Base-by-base conservation (phyloP, 768 basidiomycete species). In the Postia placenta region DNA sequence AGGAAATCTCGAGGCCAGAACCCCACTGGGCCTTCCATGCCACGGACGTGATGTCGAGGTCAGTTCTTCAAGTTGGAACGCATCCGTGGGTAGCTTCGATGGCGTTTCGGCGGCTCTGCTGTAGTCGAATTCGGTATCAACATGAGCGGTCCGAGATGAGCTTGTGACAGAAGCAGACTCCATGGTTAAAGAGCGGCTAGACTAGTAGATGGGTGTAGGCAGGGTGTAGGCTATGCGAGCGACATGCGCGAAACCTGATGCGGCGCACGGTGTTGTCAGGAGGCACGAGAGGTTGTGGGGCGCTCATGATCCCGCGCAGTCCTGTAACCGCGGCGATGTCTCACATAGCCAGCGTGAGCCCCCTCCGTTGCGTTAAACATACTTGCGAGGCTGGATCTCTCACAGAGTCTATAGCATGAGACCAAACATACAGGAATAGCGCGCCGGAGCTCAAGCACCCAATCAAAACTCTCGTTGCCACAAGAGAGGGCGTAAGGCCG, bases 1-100 rank as follows among this genome's bases (percentile, higher is more conserved):
- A 20, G 62, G 58, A 36, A 54, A 51, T 17, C 56, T 46, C 42
- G 48, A 35, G 30, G 45, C 43, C n/a, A 59, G 43, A 1, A 47
- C 43, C 24, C 42, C 44, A 33, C 17, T 33, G 12, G 56, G 15
- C 26, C 51, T 43, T 15, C 27, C 11, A 20, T 33, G 15, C 47
- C 52, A 48, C 20, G 41, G 41, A 25, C 5, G 27, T 12, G 28
- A 19, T 42, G 17, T 42, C 17, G 12, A 5, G 20, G 17, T 41
- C 45, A 38, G 25, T 28, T 49, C 57, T 35, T 55, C 48, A 3
- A 58, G 14, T 35, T 56, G 54, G 42, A 54, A 55, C n/a, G 35
- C 47, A 2, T 56, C 24, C 25, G 35, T 20, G 2, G 55, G 50
- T 19, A 41, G 35, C 50, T 55, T 51, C 11, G 45, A 14, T 17